Percentiles rank a stretch among this genome's conserved stretches.
These are phyloP conservation scores for Saccharomyces hybrid DNA, from an alignment of 1,139 yeast genomes.

Conservation along the genomic window DNA sequence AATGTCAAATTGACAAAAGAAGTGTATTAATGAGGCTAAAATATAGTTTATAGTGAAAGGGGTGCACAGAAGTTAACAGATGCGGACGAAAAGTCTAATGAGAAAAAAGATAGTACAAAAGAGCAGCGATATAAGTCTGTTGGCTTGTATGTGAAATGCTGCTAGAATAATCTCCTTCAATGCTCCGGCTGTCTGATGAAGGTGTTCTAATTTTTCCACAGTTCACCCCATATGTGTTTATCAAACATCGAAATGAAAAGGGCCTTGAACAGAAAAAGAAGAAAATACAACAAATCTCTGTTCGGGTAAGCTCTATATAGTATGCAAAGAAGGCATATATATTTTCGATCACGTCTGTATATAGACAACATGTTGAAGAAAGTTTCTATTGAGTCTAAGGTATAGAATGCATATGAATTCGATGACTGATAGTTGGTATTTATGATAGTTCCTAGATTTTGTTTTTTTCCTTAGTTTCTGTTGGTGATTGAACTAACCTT, in stretches of 20 bases:
- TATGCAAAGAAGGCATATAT: neutral
- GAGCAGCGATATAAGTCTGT: neutral
- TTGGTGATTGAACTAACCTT: slow-evolving; percentile 38
- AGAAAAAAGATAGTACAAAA: neutral
- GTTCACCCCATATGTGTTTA: neutral
- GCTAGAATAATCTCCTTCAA: neutral
- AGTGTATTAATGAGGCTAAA: neutral
- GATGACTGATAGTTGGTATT: neutral
- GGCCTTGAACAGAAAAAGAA: neutral
- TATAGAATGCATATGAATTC: neutral
- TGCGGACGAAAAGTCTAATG: neutral
- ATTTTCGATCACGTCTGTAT: neutral
- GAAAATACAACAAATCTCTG: neutral
- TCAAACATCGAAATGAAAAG: neutral
- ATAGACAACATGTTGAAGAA: neutral
- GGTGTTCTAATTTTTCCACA: neutral
- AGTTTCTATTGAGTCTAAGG: neutral
- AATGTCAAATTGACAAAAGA: neutral
- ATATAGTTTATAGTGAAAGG: neutral
- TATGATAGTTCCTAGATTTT: neutral
- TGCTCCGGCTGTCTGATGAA: neutral
- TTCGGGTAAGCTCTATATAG: neutral
- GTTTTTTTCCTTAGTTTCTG: neutral
- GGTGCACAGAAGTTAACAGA: neutral
- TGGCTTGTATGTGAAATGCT: neutral